Evolutionary conservation across 2,329 filamentous ascomycete species (phyloP).

Genomic region (Ophiostoma ulmi): DNA sequence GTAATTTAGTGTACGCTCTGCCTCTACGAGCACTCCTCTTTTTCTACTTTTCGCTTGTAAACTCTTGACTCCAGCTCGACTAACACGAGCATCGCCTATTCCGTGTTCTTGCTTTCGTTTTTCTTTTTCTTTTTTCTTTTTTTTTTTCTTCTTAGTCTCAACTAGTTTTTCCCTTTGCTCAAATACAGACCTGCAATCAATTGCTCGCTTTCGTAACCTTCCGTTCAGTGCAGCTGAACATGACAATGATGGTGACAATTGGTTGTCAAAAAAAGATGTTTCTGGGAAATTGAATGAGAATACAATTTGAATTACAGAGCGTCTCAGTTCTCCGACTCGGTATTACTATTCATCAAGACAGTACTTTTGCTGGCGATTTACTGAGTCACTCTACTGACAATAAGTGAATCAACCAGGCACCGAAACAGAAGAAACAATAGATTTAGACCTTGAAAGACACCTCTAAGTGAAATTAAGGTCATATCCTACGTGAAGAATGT

Average conservation of each 20-base stretch:
- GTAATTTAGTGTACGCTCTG: not conserved
- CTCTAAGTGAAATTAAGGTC: not conserved
- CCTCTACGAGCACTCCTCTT: not conserved
- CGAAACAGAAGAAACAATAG: too few relatives aligned
- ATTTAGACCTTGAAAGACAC: too few relatives aligned
- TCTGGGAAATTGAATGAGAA: not conserved
- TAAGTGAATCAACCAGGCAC: too few relatives aligned
- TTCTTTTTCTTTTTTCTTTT: not conserved
- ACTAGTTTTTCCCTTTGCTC: not conserved
- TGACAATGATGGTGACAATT: not conserved
- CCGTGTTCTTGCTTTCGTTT: not conserved
- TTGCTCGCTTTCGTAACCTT: not conserved
- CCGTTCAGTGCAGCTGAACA: not conserved
- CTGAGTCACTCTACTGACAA: not conserved
- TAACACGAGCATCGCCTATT: constrained; percentile 10
- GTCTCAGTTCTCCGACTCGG: too few relatives aligned
- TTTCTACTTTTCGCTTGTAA: constrained; percentile 5
- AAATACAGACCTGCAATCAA: not conserved
- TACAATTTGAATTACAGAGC: not conserved
- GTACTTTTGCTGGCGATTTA: not conserved
- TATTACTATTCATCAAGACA: not conserved
- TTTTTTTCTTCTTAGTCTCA: not conserved
- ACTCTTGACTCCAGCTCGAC: constrained; percentile 9
- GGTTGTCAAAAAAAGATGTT: not conserved
- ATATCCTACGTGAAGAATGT: not conserved